Percentiles rank a stretch among this genome's conserved stretches.
Evolutionary conservation across 306 rosid species (phyloP).

Genomic region (cucumber (Cucumis sativus)): DNA sequence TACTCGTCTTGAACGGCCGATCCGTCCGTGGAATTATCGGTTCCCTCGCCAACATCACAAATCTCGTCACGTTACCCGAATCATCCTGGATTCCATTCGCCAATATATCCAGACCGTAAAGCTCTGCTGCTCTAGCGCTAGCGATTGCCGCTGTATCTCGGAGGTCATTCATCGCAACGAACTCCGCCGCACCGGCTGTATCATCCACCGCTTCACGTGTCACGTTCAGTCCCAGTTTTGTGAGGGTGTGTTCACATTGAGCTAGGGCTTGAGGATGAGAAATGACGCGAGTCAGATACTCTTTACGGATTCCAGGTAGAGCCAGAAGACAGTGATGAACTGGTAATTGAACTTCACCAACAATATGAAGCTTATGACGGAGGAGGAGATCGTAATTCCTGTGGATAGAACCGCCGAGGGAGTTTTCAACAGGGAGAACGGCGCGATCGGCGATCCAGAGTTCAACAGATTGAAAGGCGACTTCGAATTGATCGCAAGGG

Average conservation of each 20-base stretch:
- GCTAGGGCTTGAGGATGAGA: constrained; percentile 93
- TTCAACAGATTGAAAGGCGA: constrained; percentile 88
- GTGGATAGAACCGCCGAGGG: constrained; percentile 96
- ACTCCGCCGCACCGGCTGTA: constrained; percentile 93
- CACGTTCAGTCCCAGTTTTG: constrained; percentile 74
- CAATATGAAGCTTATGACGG: constrained; percentile 96
- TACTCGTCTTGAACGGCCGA: constrained; percentile 85
- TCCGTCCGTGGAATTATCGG: constrained; percentile 82
- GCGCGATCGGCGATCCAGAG: constrained; percentile 97
- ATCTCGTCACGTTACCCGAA: constrained; percentile 79
- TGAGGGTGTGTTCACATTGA: constrained; percentile 79
- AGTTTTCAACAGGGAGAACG: constrained; percentile 73
- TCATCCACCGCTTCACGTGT: constrained; percentile 91
- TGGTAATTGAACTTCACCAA: constrained; percentile 84
- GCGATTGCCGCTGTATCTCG: constrained; percentile 90
- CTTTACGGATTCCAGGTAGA: constrained; percentile 64
- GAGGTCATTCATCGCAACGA: constrained; percentile 45
- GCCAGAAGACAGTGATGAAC: constrained; percentile 95
- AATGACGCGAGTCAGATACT: constrained; percentile 65
- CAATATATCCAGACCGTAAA: constrained; percentile 52
- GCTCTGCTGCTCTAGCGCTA: constrained; percentile 66
- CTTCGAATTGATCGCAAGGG: constrained; percentile 96
- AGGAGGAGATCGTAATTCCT: constrained; percentile 92
- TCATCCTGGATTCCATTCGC: constrained; percentile 92
- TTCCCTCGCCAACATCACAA: constrained; percentile 87